Conservation (phyloP, 148 eudicot species). For the Bassia scoparia region DNA sequence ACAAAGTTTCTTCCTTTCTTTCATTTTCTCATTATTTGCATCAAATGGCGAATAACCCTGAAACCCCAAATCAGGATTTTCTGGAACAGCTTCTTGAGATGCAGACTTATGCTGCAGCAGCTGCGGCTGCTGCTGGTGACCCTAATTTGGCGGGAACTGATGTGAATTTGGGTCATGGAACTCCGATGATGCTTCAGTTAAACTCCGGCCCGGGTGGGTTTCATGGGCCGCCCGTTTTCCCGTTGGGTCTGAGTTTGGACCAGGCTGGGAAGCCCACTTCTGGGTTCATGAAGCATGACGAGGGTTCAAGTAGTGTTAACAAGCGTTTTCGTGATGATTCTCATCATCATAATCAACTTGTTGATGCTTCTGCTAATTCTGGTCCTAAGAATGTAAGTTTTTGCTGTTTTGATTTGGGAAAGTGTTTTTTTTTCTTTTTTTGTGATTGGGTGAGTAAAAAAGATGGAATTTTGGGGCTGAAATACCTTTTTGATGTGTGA, state of each 20-base stretch:
- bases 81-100: conserved; percentile 52
- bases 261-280: conserved; percentile 32
- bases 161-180: conserved; percentile 16
- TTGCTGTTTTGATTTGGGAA: background rate
- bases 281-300: conserved; percentile 37
- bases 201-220: conserved; percentile 40
- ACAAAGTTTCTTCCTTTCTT: background rate
- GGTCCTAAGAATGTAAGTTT: conserved; percentile 45
- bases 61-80: conserved; percentile 45
- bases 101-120: conserved; percentile 36
- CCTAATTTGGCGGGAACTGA: conserved; percentile 32
- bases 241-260: conserved; percentile 60
- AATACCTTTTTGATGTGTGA: background rate
- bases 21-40: background rate
- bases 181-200: conserved; percentile 55
- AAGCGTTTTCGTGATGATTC: conserved; percentile 50
- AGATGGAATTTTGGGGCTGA: background rate
- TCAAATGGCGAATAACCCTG: conserved; percentile 47
- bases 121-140: conserved; percentile 26
- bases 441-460: background rate
- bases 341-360: conserved; percentile 15
- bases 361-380: conserved; percentile 34
- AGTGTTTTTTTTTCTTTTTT: background rate
- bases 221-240: conserved; percentile 38
- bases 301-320: conserved; percentile 30